Base-by-base conservation (phyloP, 176 grass and related monocot genomes). In the Musa acuminata region DNA sequence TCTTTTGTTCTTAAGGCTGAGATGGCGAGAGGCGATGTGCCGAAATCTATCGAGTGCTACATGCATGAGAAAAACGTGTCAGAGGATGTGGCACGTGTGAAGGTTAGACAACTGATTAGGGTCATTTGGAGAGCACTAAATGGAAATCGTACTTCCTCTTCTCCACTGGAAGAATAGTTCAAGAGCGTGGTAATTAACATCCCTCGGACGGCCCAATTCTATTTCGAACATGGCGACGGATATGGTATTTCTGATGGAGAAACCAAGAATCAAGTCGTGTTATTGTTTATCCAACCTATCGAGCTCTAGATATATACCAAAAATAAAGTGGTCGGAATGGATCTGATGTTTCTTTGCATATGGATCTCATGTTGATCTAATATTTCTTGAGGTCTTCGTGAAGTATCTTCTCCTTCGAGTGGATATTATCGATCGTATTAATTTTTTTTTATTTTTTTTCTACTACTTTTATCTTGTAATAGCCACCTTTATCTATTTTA, bases 21-120 rank as follows among this genome's bases (percentile, higher is more conserved):
- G 60, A 2, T 68, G 2, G 16, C 49, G 10, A 26, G 82, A 49
- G 82, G 75, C 6, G 82, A 84, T 84, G 76, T 60, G 14, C 24
- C 54, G 13, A 84, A 84, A 79, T 84, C 82, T 51, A 43, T 84
- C 58, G 76, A 75, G 27, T 83, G 82, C 76, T 79, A 50, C 2
- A 75, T 75, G 82, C 68, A 72, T 58, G 76, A 79, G 9, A 74
- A 25, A 58, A 13, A 26, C 12, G 13, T 62, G 53, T 49, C 67
- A 16, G 66, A 72, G 25, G 52, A 14, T 14, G 14, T 69, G 5
- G 80, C 72, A 57, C 80, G 72, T n/a, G 57, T 76, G 69, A 25
- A 69, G 21, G 76, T 82, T 16, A 76, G 69, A 53, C 24, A 82
- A 58, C 9, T 82, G 62, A 82, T 82, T 43, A 22, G 10, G 11